Conservation (phyloP, 345 rosid species). For the Ailanthus altissimus region DNA sequence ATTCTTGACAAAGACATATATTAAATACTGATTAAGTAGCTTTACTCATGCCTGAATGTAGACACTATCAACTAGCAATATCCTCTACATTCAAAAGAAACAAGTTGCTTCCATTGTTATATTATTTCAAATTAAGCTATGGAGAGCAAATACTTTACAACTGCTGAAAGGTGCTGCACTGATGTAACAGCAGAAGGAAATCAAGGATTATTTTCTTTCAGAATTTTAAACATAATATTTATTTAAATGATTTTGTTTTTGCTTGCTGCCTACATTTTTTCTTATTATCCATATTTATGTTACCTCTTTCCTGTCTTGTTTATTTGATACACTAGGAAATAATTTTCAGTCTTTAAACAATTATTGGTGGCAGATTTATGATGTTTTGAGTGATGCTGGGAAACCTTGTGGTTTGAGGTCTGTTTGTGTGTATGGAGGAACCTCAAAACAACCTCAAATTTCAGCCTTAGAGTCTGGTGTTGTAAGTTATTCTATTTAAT, state of each 20-base stretch:
- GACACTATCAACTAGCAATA: no score
- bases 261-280: neutral
- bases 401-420: slow-evolving; percentile 68
- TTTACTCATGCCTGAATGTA: neutral
- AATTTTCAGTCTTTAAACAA: neutral
- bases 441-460: slow-evolving; percentile 81
- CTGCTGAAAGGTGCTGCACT: neutral
- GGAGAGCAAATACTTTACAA: neutral
- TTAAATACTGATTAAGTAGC: neutral
- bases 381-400: slow-evolving; percentile 79
- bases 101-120: neutral
- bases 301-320: neutral
- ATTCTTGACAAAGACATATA: neutral
- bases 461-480: slow-evolving; percentile 70
- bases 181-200: neutral
- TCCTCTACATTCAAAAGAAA: neutral
- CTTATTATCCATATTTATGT: neutral
- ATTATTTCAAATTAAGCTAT: neutral
- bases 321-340: neutral
- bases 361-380: slow-evolving; percentile 61
- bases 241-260: neutral
- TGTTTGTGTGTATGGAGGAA: slow-evolving; percentile 89
- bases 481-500: slow-evolving; percentile 44
- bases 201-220: neutral
- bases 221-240: neutral